Evolutionary conservation across 306 rosid genomes (phyloP).

Genomic region (Nissolia schottii): DNA sequence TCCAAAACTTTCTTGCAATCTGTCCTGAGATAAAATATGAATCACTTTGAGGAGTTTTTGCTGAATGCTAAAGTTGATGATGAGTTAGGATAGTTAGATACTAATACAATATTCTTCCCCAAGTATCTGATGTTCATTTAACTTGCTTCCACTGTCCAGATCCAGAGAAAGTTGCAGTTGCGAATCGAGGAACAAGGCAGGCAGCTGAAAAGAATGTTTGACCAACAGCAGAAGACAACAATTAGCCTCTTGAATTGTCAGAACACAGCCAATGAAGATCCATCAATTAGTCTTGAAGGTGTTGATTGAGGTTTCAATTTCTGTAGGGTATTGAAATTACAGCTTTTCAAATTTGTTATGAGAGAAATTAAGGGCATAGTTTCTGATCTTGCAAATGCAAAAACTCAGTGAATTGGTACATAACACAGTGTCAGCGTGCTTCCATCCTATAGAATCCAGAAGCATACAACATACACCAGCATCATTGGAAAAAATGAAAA

Average conservation of each 20-base stretch:
- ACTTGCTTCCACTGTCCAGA: conserved; percentile 28
- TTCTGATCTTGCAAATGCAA: conserved; percentile 11
- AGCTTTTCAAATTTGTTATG: conserved; percentile 22
- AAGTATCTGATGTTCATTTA: neutral
- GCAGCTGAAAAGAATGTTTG: conserved; percentile 50
- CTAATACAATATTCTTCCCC: neutral
- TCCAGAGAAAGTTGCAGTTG: conserved; percentile 45
- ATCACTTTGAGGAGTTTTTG: too few relatives aligned
- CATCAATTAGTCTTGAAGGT: conserved; percentile 22
- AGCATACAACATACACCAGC: neutral
- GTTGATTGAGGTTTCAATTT: conserved; percentile 21
- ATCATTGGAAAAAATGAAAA: neutral
- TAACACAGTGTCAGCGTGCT: neutral
- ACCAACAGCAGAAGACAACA: conserved; percentile 41
- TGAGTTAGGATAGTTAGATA: neutral
- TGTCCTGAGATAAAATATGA: neutral
- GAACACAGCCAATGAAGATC: conserved; percentile 11
- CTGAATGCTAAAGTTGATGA: neutral
- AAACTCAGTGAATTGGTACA: conserved; percentile 10
- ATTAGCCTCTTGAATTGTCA: conserved; percentile 20
- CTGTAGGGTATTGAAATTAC: conserved; percentile 20
- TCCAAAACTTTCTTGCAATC: neutral
- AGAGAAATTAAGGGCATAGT: conserved; percentile 15
- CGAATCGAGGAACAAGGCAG: conserved; percentile 58
- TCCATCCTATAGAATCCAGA: neutral